Evolutionary conservation across 1,284 basidiomycete genomes (phyloP).

Genomic region (Coniophora puteana): DNA sequence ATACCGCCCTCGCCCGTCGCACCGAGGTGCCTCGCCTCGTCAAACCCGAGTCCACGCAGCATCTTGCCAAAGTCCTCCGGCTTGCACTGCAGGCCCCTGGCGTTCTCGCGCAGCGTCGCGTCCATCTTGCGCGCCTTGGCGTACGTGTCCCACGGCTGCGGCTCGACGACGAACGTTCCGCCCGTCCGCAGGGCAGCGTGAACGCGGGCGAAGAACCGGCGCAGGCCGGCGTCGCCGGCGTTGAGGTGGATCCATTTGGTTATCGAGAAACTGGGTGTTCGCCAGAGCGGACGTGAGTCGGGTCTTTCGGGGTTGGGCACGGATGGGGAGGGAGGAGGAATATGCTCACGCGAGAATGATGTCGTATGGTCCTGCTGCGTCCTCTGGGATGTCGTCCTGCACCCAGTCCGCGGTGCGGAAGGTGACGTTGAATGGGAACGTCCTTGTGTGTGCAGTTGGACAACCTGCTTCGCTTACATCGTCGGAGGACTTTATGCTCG

Average conservation of each 20-base stretch:
- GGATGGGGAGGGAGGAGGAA: background rate
- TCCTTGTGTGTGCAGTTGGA: no score
- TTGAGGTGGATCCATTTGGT: constrained; percentile 88
- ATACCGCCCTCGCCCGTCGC: constrained; percentile 55
- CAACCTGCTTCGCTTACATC: constrained; percentile 10
- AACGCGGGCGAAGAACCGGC: constrained; percentile 59
- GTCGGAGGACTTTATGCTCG: no score
- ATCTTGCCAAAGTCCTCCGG: constrained; percentile 59
- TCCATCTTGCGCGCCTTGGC: constrained; percentile 68
- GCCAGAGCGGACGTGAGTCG: background rate
- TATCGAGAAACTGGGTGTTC: constrained; percentile 60
- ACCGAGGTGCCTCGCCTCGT: constrained; percentile 44
- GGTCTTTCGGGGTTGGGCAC: background rate
- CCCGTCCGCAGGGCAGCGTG: constrained; percentile 51
- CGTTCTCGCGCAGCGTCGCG: constrained; percentile 56
- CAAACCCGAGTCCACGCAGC: constrained; percentile 61
- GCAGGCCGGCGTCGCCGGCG: constrained; percentile 63
- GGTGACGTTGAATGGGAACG: constrained; percentile 72
- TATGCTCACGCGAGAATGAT: constrained; percentile 67
- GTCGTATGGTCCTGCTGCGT: constrained; percentile 55
- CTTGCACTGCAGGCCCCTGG: constrained; percentile 47
- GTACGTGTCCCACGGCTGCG: constrained; percentile 79
- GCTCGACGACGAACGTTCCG: constrained; percentile 69
- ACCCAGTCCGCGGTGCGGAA: constrained; percentile 74
- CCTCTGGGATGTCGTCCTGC: constrained; percentile 48